These are phyloP conservation scores for Aspergillus hiratsukae DNA, from an alignment of 2,329 filamentous ascomycete genomes.

Conservation along the genomic window DNA sequence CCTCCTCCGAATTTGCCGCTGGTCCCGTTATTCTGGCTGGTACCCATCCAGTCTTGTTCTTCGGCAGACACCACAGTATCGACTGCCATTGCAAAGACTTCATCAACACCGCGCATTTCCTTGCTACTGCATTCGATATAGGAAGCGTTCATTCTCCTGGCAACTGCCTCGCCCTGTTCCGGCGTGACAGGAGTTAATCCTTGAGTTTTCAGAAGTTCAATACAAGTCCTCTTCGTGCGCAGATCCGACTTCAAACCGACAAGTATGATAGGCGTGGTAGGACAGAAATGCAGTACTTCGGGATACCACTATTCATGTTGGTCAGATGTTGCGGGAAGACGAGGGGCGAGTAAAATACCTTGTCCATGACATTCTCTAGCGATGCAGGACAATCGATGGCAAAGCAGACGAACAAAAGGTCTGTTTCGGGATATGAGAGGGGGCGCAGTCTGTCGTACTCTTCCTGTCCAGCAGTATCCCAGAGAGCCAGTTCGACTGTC, in stretches of 20 bases:
- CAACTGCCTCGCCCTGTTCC: constrained; percentile 82
- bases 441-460: constrained; percentile 96
- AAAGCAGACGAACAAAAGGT: constrained; percentile 97
- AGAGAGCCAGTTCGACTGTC: constrained; percentile 91
- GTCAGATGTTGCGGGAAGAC: constrained; percentile 7
- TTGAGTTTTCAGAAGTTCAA: constrained; percentile 97
- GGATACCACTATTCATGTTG: constrained; percentile 81
- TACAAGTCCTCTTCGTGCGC: constrained; percentile 90
- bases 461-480: constrained; percentile 98
- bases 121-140: constrained; percentile 99
- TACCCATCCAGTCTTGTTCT: constrained; percentile 49
- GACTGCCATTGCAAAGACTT: constrained; percentile 91
- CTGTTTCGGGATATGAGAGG: constrained; percentile 95
- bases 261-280: constrained; percentile 91
- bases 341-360: constrained; percentile 56
- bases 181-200: constrained; percentile 90
- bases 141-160: constrained; percentile 85
- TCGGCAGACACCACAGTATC: constrained; percentile 83
- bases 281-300: constrained; percentile 97
- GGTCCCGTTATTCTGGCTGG: constrained; percentile 15
- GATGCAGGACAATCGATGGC: constrained; percentile 98
- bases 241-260: constrained; percentile 97
- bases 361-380: constrained; percentile 96
- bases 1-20: constrained; percentile 30
- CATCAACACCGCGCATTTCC: constrained; percentile 92